Evolutionary conservation across 257 asterid species (phyloP).

Genomic region (Solanum sejunctum): DNA sequence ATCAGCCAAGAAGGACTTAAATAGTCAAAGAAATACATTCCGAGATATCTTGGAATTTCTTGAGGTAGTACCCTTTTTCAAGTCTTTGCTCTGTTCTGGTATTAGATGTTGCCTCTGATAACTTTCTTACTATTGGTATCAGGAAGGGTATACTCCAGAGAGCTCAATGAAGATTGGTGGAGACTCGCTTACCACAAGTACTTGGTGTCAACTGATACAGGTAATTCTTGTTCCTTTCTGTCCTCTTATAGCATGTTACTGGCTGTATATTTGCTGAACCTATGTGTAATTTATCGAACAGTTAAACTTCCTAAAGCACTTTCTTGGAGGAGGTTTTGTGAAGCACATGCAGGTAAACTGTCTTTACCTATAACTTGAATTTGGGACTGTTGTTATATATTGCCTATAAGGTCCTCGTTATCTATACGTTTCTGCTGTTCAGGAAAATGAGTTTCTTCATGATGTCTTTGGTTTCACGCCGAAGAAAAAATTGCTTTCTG

Average conservation of each 20-base stretch:
- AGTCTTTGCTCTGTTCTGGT: neutral
- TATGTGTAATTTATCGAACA: conserved; percentile 10
- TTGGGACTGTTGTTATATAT: neutral
- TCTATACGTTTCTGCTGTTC: neutral
- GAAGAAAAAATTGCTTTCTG: conserved; percentile 41
- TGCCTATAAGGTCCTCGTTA: neutral
- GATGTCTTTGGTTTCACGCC: conserved; percentile 65
- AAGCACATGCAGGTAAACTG: conserved; percentile 84
- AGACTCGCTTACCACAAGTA: conserved; percentile 41
- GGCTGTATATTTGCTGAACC: neutral
- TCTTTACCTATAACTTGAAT: neutral
- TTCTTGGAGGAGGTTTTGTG: conserved; percentile 93
- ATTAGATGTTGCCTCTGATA: neutral
- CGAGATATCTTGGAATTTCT: conserved; percentile 75
- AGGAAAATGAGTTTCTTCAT: conserved; percentile 90
- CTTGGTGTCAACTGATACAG: conserved; percentile 82
- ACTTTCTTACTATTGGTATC: neutral
- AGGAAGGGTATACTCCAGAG: conserved; percentile 69
- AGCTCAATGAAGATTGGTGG: conserved; percentile 64
- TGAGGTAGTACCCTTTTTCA: conserved; percentile 37
- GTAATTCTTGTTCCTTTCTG: conserved; percentile 13
- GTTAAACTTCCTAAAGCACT: conserved; percentile 81
- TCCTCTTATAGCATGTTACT: neutral
- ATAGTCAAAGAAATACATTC: conserved; percentile 68
- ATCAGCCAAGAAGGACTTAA: conserved; percentile 81